phyloP scores from a whole-genome alignment of 176 grass and related monocot genomes.

The Cenchrus americanus region DNA sequence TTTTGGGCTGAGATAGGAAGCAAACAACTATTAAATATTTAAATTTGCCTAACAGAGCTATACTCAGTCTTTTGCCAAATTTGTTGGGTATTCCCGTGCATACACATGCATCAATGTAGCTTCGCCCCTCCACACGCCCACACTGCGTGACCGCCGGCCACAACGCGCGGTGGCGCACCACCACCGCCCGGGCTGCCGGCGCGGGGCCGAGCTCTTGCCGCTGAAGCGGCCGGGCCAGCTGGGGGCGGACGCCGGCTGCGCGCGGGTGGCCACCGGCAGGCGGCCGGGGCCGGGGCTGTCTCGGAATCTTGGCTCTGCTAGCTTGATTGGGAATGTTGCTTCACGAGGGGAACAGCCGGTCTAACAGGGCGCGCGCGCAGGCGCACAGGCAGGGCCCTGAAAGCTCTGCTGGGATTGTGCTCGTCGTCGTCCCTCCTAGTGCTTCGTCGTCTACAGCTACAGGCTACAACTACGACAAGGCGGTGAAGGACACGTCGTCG shows the following conservation, averaged over 20 bases:
- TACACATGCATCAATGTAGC: too few relatives aligned
- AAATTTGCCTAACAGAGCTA: too few relatives aligned
- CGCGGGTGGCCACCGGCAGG: not conserved
- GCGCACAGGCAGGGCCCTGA: not conserved
- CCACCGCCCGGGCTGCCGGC: not conserved
- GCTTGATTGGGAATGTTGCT: not conserved
- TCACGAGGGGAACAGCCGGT: conserved; percentile 16
- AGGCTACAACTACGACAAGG: not conserved
- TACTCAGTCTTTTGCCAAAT: too few relatives aligned
- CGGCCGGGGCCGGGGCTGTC: not conserved
- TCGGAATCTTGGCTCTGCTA: not conserved
- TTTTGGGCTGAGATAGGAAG: too few relatives aligned
- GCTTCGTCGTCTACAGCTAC: not conserved
- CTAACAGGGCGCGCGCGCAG: not conserved
- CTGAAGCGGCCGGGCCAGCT: not conserved
- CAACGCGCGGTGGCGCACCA: not conserved
- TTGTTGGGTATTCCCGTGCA: too few relatives aligned
- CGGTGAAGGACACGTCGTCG: not conserved
- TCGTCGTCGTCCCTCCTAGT: not conserved
- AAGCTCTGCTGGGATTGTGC: not conserved
- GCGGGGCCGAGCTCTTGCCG: not conserved
- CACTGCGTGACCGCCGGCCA: not conserved
- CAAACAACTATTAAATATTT: too few relatives aligned
- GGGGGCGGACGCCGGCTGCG: not conserved
- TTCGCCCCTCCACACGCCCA: too few relatives aligned